These are phyloP conservation scores for Talaromyces wortmannii DNA, from an alignment of 495 filamentous ascomycete genomes.

Conservation along the genomic window DNA sequence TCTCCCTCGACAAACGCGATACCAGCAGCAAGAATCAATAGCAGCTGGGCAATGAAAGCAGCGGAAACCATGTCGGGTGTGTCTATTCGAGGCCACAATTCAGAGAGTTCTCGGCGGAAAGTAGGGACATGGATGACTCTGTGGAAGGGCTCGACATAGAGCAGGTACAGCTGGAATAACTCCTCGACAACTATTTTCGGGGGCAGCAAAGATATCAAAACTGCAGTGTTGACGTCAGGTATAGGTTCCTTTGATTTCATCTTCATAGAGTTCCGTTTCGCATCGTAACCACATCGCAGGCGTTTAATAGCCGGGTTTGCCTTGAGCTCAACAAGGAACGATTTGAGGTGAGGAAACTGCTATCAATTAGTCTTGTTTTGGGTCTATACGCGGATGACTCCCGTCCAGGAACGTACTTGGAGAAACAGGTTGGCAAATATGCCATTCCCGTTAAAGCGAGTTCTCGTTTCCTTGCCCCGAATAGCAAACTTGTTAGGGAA, in stretches of 20 bases:
- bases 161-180: conserved; percentile 45
- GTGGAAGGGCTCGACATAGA: conserved; percentile 47
- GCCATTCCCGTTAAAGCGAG: conserved; percentile 34
- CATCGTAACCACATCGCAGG: conserved; percentile 27
- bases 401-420: conserved; percentile 17
- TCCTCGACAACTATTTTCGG: conserved; percentile 41
- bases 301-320: conserved; percentile 27
- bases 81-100: conserved; percentile 34
- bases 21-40: conserved; percentile 60
- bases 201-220: conserved; percentile 27
- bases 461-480: conserved; percentile 35
- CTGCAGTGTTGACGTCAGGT: conserved; percentile 20
- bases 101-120: conserved; percentile 47
- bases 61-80: conserved; percentile 21
- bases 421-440: conserved; percentile 37
- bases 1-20: conserved; percentile 8
- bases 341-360: conserved; percentile 34
- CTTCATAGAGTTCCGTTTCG: conserved; percentile 25
- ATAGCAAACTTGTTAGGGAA: conserved; percentile 35
- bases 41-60: conserved; percentile 50
- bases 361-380: background rate
- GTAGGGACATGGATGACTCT: conserved; percentile 53
- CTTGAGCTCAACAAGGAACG: conserved; percentile 36
- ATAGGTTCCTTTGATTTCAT: conserved; percentile 23
- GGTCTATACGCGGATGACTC: background rate